Evolutionary conservation across 1,284 basidiomycete species (phyloP), one percentile per base, ranked within the genome.

Genomic region (Heterobasidion occidentale): DNA sequence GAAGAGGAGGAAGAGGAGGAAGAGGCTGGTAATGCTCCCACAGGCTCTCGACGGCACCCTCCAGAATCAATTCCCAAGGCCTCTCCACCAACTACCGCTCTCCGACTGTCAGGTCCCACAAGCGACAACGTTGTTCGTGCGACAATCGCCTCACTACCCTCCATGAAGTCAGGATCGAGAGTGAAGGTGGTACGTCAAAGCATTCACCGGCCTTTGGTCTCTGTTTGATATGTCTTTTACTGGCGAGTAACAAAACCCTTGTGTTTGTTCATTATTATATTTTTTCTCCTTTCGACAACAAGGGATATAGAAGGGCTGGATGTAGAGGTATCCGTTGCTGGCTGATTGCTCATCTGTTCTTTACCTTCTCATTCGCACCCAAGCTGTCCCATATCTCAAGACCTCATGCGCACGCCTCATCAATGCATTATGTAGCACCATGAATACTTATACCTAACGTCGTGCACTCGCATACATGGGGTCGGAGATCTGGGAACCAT

Each of bases 1-100:
- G 79, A 81, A 9, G 78, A 80, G 7, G 78, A 80, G 17, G 77
- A 76, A 52, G 79, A 76, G 46, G 72, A 72, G 49, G 71, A 83
- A 46, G 78, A 77, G 46, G 78, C 81, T 54, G 76, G 76, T 49
- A 74, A 77, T 46, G 72, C 71, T 46, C 33, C 60, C 62, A 56
- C 71, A 63, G 46, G 70, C 61, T 58, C 70, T 61, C 58, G 68
- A 65, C 63, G 65, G 58, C 67, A 67, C 53, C 69, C 63, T 56
- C 59, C 60, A 61, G 63, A 50, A 50, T 53, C 52, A 20, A 35
- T 42, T 19, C 50, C 44, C 20, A 49, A 53, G 19, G 51, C 19
- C 35, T 54, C 54, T 38, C 50, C 57, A 38, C 56, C 53, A 19
- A 36, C 45, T 36, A 35, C 36, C 38, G 14, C 20, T 36, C 38